Base-by-base conservation (phyloP, 2,329 filamentous ascomycete genomes). In the Ascochyta viciae-villosae region DNA sequence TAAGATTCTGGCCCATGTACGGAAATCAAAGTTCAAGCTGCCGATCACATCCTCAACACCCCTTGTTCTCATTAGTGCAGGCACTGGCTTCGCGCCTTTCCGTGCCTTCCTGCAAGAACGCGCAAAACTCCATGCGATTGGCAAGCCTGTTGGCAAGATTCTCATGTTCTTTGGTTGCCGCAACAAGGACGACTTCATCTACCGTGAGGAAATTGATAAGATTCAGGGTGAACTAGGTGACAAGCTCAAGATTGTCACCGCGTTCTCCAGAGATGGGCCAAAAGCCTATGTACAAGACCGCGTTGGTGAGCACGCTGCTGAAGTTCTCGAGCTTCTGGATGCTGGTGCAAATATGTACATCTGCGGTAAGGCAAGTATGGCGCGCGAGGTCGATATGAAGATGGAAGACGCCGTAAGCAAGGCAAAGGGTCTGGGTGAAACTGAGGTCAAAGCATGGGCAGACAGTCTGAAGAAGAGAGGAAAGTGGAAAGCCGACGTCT, bases 401-500 rank as follows among this genome's bases (percentile, higher is more conserved):
- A 76, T 81, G 9, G 76, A 76, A 15, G 65, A 70, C 16, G 72
- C 73, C 2, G 71, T 81, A 60, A 69, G 57, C 44, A 62, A 57
- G 22, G 60, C 62, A 33, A 77, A 76, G 55, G 69, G 66, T 1
- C 78, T 79, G 75, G 66, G 61, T 13, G 78, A 81, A 16, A 62
- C 55, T 6, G 74, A 80, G 40, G 72, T 77, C 13, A 78, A 78
- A 50, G 71, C 74, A 46, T 84, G 81, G 81, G 76, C 71, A 23
- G 80, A 81, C 58, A 74, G 68, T 15, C 66, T 82, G 35, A 83
- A 82, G 76, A 80, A 77, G 62, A 74, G 75, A 26, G 78, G 76
- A n/a, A 82, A 81, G 65, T 84, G 81, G 81, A 78, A 79, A 61
- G 81, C 83, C 62, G 81, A 84, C 75, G 81, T 84, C 39, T 84